phyloP scores from a whole-genome alignment of 441 rosid species.

The Omphalea diandra region DNA sequence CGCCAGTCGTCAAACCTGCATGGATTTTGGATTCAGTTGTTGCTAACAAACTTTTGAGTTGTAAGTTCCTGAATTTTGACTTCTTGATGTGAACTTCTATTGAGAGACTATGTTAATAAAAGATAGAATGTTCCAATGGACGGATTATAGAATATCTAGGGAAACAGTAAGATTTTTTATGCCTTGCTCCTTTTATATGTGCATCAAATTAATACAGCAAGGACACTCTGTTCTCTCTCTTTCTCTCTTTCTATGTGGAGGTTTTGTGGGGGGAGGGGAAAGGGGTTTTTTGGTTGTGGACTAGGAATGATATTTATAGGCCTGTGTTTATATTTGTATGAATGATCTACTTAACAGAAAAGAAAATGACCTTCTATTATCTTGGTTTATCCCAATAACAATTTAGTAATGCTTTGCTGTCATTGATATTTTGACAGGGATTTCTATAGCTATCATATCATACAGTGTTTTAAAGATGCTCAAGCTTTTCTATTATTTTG shows the following conservation, averaged over 20 bases:
- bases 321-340: neutral
- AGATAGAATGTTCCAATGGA: neutral
- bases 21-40: conserved; percentile 85
- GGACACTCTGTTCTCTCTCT: too few species aligned
- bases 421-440: neutral
- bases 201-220: neutral
- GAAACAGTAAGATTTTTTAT: neutral
- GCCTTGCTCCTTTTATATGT: neutral
- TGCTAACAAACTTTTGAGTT: conserved; percentile 73
- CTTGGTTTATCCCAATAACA: neutral
- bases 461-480: neutral
- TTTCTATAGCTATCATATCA: neutral
- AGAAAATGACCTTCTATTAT: neutral
- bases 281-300: neutral
- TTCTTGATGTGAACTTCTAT: conserved; percentile 11
- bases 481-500: neutral
- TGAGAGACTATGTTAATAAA: conserved; percentile 1
- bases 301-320: neutral
- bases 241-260: neutral
- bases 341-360: neutral
- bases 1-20: conserved; percentile 88
- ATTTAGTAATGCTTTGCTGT: neutral
- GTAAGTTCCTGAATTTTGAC: conserved; percentile 59
- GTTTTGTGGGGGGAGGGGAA: neutral
- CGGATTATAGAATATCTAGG: neutral